Conservation (phyloP, 495 filamentous ascomycete species). For the Bryoglossum gracile region DNA sequence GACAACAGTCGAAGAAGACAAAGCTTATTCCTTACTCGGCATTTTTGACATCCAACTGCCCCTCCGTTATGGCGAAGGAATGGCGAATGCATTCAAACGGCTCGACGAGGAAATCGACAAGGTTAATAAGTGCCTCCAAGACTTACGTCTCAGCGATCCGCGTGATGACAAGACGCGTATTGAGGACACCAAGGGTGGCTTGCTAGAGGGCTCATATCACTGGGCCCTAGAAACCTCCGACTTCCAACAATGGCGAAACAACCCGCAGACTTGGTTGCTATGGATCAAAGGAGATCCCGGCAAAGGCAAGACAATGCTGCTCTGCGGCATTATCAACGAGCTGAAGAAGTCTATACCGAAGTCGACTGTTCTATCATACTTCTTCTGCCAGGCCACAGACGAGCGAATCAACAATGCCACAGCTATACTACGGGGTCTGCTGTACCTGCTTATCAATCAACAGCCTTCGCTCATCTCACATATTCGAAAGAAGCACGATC, state of each 20-base stretch:
- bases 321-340: slow-evolving; percentile 23
- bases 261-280: not conserved
- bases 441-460: slow-evolving; percentile 27
- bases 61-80: slow-evolving; percentile 1
- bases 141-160: not conserved
- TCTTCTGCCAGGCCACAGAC: slow-evolving; percentile 29
- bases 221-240: not conserved
- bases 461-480: slow-evolving; percentile 29
- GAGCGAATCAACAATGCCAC: slow-evolving; percentile 27
- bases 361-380: slow-evolving; percentile 31
- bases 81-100: slow-evolving; percentile 3
- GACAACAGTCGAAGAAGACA: slow-evolving; percentile 1
- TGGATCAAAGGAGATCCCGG: not conserved
- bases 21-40: not conserved
- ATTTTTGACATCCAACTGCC: slow-evolving; percentile 4
- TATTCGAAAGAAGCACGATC: slow-evolving; percentile 17
- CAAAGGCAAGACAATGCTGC: not conserved
- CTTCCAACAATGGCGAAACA: not conserved
- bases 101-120: slow-evolving; percentile 4
- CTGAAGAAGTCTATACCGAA: slow-evolving; percentile 16
- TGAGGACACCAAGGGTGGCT: not conserved
- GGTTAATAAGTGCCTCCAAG: slow-evolving; percentile 5
- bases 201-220: not conserved
- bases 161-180: slow-evolving; percentile 5
- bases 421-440: slow-evolving; percentile 28